Percentiles rank a stretch among this genome's conserved stretches.
These are phyloP conservation scores for Hibiscus mutabilis DNA, from an alignment of 345 rosid species.

Conservation along the genomic window DNA sequence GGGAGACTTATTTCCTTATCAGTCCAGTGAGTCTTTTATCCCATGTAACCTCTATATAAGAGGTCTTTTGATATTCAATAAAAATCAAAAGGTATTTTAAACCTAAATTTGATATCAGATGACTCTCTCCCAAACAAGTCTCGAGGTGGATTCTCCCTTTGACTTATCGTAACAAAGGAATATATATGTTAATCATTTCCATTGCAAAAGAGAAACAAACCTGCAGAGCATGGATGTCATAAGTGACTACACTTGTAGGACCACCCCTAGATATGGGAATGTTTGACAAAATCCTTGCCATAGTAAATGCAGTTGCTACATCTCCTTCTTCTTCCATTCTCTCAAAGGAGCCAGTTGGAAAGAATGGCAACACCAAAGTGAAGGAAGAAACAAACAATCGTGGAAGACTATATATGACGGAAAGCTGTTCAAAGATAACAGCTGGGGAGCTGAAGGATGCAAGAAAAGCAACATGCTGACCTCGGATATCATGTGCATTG, in stretches of 20 bases:
- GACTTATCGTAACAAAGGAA: background rate
- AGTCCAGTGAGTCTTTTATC: no score
- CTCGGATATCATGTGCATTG: constrained; percentile 84
- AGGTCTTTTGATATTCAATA: no score
- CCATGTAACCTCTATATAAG: no score
- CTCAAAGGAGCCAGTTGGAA: constrained; percentile 97
- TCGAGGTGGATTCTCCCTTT: no score
- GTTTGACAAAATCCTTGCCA: constrained; percentile 92
- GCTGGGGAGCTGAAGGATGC: constrained; percentile 51
- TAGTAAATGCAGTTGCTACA: constrained; percentile 95
- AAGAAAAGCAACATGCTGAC: constrained; percentile 93
- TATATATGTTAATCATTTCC: background rate
- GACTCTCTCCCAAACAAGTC: no score
- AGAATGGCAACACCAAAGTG: constrained; percentile 87
- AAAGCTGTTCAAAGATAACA: constrained; percentile 92
- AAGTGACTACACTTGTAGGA: constrained; percentile 90
- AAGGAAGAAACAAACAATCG: constrained; percentile 89
- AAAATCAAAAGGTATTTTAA: no score
- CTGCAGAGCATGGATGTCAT: constrained; percentile 97
- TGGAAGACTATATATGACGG: constrained; percentile 91
- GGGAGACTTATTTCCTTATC: no score
- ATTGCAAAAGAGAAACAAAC: constrained; percentile 18
- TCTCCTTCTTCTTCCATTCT: constrained; percentile 99
- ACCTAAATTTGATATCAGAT: no score
- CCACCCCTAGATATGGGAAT: constrained; percentile 97